Evolutionary conservation across 495 filamentous ascomycete species (phyloP), one percentile per base, ranked within the genome.

Genomic region (Xylona heveae): DNA sequence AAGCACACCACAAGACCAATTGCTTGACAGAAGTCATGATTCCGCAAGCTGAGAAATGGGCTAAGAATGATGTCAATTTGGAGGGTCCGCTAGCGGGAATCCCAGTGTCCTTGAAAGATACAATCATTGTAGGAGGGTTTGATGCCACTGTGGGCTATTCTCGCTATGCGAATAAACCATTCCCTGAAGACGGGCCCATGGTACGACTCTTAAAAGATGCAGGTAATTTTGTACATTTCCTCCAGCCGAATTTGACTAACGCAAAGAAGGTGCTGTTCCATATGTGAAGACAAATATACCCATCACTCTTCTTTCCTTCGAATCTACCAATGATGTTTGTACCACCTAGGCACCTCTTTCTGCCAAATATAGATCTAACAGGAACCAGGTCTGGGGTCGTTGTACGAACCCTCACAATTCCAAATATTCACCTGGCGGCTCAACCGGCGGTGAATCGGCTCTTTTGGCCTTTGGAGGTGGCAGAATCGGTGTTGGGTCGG

Each of bases 201-300:
- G 69, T 80, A 3, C 61, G 61, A 31, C 44, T 95, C 10, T 55
- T 94, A 19, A 91, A 90, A 43, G 82, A 93, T 52, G 81, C 83
- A n/a, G 71, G 70, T 68, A 43, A 28, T 49, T 47, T 4, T 14
- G 20, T 6, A 6, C 26, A 4, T 24, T 5, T 18, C 19, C 24
- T 30, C 18, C n/a, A n/a, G 5, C 3, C 12, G 6, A 17, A 26
- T n/a, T 7, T 43, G 4, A 26, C 2, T 24, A 7, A 16, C 18
- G 19, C n/a, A 15, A 12, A 3, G 16, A 24, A 66, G 77, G 78
- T n/a, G 88, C 88, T 3, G 62, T 97, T 0, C 88, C 88, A 1
- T 93, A 93, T 49, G 81, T 84, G 12, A 97, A 95, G 59, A 97
- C 88, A 1, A 85, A 88, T 34, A 45, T 88, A n/a, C 88, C 88